A percentile compares a stretch with the other conserved stretches of the same genome.
Conservation (phyloP, 805 yeast species). For the Lipomyces starkeyi region DNA sequence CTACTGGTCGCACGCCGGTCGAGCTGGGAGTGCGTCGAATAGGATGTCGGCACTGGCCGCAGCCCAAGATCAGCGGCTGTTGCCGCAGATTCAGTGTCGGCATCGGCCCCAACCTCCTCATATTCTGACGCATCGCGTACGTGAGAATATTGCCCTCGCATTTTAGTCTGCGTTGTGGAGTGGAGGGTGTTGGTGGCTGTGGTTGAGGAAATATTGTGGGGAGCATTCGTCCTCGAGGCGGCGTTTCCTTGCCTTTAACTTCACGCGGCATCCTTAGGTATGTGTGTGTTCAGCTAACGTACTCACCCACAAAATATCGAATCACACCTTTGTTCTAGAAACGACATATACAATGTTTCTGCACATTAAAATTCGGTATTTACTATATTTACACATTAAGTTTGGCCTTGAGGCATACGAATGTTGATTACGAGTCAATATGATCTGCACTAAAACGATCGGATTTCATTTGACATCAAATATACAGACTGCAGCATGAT, state of each 20-base stretch:
- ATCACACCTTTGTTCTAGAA: too few species aligned
- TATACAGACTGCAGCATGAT: not conserved
- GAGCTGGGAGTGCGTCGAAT: conserved; percentile 31
- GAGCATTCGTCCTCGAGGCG: too few species aligned
- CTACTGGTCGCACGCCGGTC: conserved; percentile 46
- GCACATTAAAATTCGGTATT: too few species aligned
- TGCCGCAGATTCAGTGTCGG: not conserved
- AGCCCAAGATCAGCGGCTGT: conserved; percentile 14
- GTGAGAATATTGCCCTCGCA: not conserved
- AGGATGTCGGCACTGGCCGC: conserved; percentile 29
- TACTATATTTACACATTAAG: too few species aligned
- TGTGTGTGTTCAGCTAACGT: too few species aligned
- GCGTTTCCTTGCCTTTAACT: too few species aligned
- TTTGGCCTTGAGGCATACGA: not conserved
- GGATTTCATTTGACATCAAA: not conserved
- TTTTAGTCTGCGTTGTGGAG: not conserved
- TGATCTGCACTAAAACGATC: not conserved
- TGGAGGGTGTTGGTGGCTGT: not conserved
- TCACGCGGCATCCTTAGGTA: too few species aligned
- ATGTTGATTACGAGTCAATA: not conserved
- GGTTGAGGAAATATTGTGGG: not conserved
- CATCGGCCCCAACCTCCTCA: conserved; percentile 1
- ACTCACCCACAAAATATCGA: too few species aligned
- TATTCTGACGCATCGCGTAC: conserved; percentile 1
- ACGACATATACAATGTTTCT: too few species aligned